phyloP scores from a whole-genome alignment of 306 rosid species.

The Prunus kanzakura region DNA sequence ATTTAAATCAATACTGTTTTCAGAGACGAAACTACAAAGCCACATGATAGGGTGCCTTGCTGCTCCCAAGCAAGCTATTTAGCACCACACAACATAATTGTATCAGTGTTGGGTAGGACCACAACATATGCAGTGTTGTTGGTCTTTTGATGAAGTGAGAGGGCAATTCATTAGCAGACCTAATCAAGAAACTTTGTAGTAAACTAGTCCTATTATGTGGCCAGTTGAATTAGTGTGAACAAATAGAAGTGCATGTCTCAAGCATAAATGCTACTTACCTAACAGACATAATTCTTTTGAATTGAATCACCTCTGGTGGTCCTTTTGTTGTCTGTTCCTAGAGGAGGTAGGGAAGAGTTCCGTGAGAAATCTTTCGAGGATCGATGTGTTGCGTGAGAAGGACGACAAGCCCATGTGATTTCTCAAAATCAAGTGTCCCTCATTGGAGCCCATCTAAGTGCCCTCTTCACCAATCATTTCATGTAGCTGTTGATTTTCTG shows the following conservation, averaged over 20 bases:
- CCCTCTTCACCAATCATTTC: not conserved
- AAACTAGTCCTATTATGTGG: not conserved
- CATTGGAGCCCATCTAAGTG: not conserved
- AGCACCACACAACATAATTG: no score
- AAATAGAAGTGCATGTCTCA: not conserved
- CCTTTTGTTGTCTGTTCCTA: not conserved
- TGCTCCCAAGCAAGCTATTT: not conserved
- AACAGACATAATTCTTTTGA: not conserved
- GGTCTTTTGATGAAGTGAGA: not conserved
- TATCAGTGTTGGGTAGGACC: not conserved
- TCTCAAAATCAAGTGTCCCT: not conserved
- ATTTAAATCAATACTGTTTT: not conserved
- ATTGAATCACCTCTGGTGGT: not conserved
- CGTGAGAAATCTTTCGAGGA: not conserved
- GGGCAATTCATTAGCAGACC: not conserved
- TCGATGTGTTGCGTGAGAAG: not conserved
- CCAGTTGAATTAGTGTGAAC: not conserved
- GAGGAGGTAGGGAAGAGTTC: not conserved
- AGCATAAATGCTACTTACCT: not conserved
- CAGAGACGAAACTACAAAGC: not conserved
- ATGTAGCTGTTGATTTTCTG: not conserved
- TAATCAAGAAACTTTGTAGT: no score
- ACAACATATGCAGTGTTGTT: not conserved
- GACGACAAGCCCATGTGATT: conserved; percentile 5
- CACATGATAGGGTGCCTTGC: not conserved